Percentiles rank a stretch among this genome's conserved stretches.
Evolutionary conservation across 2,329 filamentous ascomycete species (phyloP).

Genomic region (Teratosphaeria destructans): DNA sequence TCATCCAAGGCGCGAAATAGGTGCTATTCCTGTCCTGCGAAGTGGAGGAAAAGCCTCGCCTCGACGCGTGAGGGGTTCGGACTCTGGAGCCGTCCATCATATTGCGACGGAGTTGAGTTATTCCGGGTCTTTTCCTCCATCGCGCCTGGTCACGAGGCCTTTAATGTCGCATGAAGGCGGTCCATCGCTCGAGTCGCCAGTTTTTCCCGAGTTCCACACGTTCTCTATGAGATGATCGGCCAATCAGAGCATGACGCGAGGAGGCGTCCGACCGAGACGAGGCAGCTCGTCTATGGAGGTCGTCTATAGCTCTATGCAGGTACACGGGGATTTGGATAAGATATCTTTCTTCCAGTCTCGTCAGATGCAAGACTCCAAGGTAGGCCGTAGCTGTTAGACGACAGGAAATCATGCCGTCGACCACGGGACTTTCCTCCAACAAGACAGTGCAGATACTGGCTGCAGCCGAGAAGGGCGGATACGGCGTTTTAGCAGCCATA

Average conservation of each 20-base stretch:
- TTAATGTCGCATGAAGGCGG: neutral
- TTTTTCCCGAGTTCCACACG: neutral
- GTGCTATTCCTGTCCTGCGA: neutral
- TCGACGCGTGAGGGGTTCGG: neutral
- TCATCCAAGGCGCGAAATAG: neutral
- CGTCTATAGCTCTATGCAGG: neutral
- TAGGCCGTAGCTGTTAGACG: neutral
- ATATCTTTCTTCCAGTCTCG: neutral
- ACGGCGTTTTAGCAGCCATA: constrained; percentile 20
- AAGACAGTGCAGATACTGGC: constrained; percentile 17
- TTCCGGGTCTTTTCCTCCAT: neutral
- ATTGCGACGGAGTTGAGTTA: too few species aligned
- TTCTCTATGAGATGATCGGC: neutral
- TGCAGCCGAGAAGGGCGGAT: constrained; percentile 19
- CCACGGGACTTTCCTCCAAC: neutral
- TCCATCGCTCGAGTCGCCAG: neutral
- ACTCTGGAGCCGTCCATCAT: neutral
- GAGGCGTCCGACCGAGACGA: neutral
- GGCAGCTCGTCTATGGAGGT: neutral
- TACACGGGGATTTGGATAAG: neutral
- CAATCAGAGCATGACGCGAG: neutral
- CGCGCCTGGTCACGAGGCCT: neutral
- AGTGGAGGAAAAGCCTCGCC: neutral
- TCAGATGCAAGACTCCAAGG: neutral
- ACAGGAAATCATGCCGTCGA: neutral